Base-by-base conservation (phyloP, 306 rosid species). In the Vigna mungo region DNA sequence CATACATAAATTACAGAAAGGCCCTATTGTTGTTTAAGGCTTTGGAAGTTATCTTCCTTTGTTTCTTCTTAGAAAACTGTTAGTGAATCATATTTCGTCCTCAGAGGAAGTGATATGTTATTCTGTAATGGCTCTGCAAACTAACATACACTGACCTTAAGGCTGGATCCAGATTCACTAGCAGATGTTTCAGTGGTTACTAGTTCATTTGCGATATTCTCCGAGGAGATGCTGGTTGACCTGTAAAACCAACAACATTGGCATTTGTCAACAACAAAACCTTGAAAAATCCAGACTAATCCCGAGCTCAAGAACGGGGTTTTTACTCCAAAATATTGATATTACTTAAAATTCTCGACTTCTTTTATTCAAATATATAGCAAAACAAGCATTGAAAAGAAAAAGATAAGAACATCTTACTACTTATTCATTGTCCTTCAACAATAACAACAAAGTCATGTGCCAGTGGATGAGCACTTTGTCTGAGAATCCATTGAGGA, bases 171-270 rank as follows among this genome's bases (percentile, higher is more conserved):
- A 71, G 88, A 82, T 58, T 85, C 92, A 60, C 93, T 88, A 65
- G 89, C 87, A 74, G 97, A 80, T 37, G 90, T 54, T 46, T 87
- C 92, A 44, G 85, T 70, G 58, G 85, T 67, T 74, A 80, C 81
- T 41, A 84, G 80, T 75, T 84, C 98, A 77, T 61, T 83, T 53
- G 67, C 81, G 77, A 91, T 84, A 82, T 88, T 86, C 16, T 91
- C 91, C 0, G 90, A 86, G n/a, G 94, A 88, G 71, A 90, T 80
- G 88, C 88, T 86, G 83, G 77, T 54, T 65, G 91, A 88, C 87
- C 98, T 90, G 84, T 60, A 70, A 15, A 16, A 81, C 47, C 56
- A 20, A 69, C 72, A 54, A 70, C 39, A 27, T 61, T 54, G 30
- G 64, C 48, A 78, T 82, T 27, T 64, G 37, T 65, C 8, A 13